Base-by-base conservation (phyloP, 2,329 filamentous ascomycete genomes). In the Mycogone perniciosa region DNA sequence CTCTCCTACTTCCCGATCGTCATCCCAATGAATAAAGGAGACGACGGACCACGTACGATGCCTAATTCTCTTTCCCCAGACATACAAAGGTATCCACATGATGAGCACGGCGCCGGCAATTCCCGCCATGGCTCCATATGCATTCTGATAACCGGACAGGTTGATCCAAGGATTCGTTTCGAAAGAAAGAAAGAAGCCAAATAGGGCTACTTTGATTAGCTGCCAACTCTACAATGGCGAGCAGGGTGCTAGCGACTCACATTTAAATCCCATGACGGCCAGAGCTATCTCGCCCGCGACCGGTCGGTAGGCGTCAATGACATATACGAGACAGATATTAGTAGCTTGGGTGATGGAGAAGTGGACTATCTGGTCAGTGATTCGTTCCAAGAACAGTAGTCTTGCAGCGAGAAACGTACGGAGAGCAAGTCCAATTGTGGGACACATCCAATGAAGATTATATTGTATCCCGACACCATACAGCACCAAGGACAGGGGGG, bases 161-260 rank as follows among this genome's bases (percentile, higher is more conserved):
- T 67, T 63, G 35, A 82, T 72, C 79, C 79, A 82, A 0, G 76
- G 72, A 57, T 82, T 82, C 1, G 77, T 81, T 59, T 82, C 82
- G 59, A 82, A 82, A 0, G 74, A 78, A 1, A 82, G 67, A 1
- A 82, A 64, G 59, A 82, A 82, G 4, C 77, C 79, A 58, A 82
- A 81, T 6, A 74, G 61, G 11, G 76, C 74, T 76, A 51, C 5
- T 1, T 5, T 38, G 29, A 35, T 61, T 54, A 60, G 56, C 39
- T 4, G 46, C 29, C 11, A 7, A 35, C 29, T 44, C 6, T 20
- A 4, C 2, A 50, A 30, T 26, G 11, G 29, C 9, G 20, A 8
- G 30, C 7, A 13, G 8, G 6, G 31, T 6, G 29, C 13, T 11
- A 4, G 11, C 8, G 9, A 58, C 73, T 65, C 56, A 72, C 74